Evolutionary conservation across 768 basidiomycete species (phyloP).

Genomic region (Lactarius deliciosus): DNA sequence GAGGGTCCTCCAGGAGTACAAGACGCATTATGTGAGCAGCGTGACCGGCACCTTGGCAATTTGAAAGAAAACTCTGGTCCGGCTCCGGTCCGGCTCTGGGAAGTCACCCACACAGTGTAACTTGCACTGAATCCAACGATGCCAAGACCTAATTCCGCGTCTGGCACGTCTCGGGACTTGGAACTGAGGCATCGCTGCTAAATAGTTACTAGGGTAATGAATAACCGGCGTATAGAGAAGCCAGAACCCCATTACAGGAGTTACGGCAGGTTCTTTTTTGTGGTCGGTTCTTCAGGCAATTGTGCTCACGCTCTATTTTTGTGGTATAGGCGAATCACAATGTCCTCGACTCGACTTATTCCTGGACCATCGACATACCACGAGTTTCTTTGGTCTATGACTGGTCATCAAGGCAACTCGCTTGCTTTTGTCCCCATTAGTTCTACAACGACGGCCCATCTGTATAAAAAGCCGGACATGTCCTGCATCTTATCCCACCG

Average conservation of each 20-base stretch:
- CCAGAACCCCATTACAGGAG: neutral
- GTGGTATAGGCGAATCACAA: neutral
- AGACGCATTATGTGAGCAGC: too few species aligned
- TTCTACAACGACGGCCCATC: neutral
- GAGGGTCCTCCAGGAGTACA: too few species aligned
- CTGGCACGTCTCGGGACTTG: neutral
- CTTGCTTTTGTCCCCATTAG: neutral
- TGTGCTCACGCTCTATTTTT: neutral
- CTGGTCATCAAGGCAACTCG: neutral
- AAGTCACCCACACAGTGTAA: too few species aligned
- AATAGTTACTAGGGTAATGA: neutral
- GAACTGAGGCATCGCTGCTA: neutral
- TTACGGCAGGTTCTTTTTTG: neutral
- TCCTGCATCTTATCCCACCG: neutral
- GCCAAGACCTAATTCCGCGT: neutral
- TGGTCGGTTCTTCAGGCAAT: neutral
- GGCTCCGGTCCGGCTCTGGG: too few species aligned
- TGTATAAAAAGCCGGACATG: constrained; percentile 12
- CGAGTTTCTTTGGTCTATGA: neutral
- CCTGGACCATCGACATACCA: neutral
- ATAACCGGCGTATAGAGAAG: neutral
- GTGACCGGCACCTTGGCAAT: too few species aligned
- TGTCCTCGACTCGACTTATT: too few species aligned
- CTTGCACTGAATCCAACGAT: too few species aligned
- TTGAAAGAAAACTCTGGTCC: too few species aligned